A percentile compares a stretch with the other conserved stretches of the same genome.
These are phyloP conservation scores for Puccinia polysora DNA, from an alignment of 1,284 basidiomycete genomes.

Conservation along the genomic window DNA sequence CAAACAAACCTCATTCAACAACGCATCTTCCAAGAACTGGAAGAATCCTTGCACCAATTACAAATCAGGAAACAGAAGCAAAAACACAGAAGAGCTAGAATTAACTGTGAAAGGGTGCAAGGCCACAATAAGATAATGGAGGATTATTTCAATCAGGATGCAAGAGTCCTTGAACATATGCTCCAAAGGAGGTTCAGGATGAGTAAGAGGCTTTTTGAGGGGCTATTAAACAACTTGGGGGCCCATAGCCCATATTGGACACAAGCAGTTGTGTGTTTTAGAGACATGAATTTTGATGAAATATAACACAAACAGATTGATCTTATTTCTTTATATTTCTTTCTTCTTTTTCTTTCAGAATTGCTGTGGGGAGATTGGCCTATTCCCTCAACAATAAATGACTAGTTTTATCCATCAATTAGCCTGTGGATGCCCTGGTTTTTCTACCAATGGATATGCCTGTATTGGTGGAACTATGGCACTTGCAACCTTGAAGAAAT, in stretches of 20 bases:
- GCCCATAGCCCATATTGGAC: background rate
- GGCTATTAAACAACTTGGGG: background rate
- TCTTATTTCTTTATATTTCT: background rate
- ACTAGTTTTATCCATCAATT: background rate
- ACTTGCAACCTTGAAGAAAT: background rate
- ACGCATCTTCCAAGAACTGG: background rate
- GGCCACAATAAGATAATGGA: background rate
- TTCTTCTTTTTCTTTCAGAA: background rate
- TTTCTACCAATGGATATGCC: background rate
- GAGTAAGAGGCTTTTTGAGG: background rate
- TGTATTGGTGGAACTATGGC: background rate
- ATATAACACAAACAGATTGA: no score
- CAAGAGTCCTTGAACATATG: background rate
- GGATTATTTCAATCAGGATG: background rate
- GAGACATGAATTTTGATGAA: no score
- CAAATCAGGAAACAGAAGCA: background rate
- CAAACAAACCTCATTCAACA: no score
- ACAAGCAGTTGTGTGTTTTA: background rate
- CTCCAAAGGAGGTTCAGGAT: background rate
- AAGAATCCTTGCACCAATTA: background rate
- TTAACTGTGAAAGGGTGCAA: background rate
- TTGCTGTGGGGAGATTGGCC: background rate
- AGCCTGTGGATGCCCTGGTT: background rate
- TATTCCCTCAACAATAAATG: background rate
- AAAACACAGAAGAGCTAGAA: background rate